Conservation (phyloP, 306 rosid genomes). For the Fragaria ananassa region DNA sequence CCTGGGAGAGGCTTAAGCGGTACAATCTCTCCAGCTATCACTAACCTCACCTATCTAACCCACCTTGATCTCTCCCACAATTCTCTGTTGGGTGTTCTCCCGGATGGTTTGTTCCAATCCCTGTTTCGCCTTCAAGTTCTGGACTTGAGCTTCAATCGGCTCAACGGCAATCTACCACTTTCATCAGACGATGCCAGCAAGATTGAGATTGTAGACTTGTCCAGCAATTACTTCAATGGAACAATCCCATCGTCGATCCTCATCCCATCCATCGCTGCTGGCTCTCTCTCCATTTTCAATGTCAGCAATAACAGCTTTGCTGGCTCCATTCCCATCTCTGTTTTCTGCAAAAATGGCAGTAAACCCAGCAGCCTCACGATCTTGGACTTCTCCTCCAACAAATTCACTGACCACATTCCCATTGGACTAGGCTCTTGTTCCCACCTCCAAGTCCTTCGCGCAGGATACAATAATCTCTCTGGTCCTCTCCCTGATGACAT, state of each 20-base stretch:
- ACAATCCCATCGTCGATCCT: slow-evolving; percentile 37
- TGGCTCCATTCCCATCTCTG: slow-evolving; percentile 55
- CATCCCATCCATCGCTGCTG: slow-evolving; percentile 21
- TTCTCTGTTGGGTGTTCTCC: not conserved
- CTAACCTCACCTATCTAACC: slow-evolving; percentile 27
- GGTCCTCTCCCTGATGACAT: slow-evolving; percentile 67
- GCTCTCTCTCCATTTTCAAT: slow-evolving; percentile 56
- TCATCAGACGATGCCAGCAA: not conserved
- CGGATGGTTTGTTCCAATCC: not conserved
- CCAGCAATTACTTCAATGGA: slow-evolving; percentile 67
- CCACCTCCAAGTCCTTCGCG: slow-evolving; percentile 54
- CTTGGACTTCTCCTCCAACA: slow-evolving; percentile 65
- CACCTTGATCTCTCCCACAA: not conserved
- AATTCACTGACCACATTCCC: slow-evolving; percentile 40
- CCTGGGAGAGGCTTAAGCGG: slow-evolving; percentile 57
- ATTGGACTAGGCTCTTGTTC: slow-evolving; percentile 63
- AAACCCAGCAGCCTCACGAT: slow-evolving; percentile 23
- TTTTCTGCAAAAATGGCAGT: slow-evolving; percentile 35
- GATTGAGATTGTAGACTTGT: slow-evolving; percentile 54
- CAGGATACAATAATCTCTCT: slow-evolving; percentile 60
- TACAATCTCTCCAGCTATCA: slow-evolving; percentile 32
- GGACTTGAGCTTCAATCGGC: slow-evolving; percentile 5
- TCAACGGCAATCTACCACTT: not conserved
- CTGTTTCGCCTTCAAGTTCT: slow-evolving; percentile 6
- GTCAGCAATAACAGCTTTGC: slow-evolving; percentile 71